These are phyloP conservation scores for Coemansia sp. DNA, from an alignment of 192 early-diverging fungal species.

Conservation along the genomic window DNA sequence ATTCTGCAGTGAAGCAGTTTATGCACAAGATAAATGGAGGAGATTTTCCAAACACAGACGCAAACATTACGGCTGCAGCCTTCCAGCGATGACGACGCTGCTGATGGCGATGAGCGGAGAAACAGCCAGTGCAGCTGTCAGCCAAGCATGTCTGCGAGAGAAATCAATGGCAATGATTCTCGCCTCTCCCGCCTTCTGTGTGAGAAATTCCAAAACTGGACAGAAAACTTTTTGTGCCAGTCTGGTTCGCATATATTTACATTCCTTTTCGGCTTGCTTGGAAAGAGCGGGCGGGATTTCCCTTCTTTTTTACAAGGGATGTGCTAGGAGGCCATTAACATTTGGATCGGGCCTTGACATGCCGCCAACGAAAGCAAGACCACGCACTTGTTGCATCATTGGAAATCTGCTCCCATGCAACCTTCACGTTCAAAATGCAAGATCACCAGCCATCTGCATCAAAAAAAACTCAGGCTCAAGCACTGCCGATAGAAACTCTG, in stretches of 20 bases:
- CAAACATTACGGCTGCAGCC: not conserved
- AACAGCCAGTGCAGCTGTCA: not conserved
- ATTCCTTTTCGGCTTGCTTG: too few relatives aligned
- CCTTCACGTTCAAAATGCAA: not conserved
- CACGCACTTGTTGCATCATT: not conserved
- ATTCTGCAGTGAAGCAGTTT: too few relatives aligned
- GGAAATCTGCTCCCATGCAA: not conserved
- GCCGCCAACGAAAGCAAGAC: not conserved
- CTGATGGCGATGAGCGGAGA: not conserved
- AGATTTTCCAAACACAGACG: not conserved
- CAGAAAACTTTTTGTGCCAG: too few relatives aligned
- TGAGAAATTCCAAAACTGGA: not conserved
- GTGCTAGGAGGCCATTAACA: too few relatives aligned
- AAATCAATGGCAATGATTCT: not conserved
- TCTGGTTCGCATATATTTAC: too few relatives aligned
- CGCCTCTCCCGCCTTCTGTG: not conserved
- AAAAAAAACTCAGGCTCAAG: too few relatives aligned
- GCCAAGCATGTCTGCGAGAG: not conserved
- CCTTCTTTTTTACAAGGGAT: too few relatives aligned
- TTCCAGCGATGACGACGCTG: not conserved
- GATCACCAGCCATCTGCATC: not conserved
- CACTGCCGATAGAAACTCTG: too few relatives aligned
- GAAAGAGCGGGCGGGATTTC: too few relatives aligned
- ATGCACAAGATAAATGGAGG: not conserved
- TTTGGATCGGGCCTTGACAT: too few relatives aligned